phyloP scores from a whole-genome alignment of 768 basidiomycete species.

The Rhizopogon salebrosus region DNA sequence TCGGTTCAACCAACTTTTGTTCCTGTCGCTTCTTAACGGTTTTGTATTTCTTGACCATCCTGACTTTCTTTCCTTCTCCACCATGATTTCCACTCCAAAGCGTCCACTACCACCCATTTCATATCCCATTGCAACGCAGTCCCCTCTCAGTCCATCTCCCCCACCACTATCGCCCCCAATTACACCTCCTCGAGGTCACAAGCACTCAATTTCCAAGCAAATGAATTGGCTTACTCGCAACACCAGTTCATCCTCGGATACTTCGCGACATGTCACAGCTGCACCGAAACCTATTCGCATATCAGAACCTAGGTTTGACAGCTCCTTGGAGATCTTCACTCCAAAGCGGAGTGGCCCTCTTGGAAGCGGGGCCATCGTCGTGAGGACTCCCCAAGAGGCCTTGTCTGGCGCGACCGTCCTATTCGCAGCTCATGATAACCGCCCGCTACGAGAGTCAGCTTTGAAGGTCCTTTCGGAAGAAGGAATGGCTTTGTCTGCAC shows the following conservation, averaged over 20 bases:
- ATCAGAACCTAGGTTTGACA: conserved; percentile 37
- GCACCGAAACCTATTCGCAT: conserved; percentile 36
- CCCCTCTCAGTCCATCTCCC: conserved; percentile 17
- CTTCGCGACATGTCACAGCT: conserved; percentile 18
- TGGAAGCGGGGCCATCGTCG: conserved; percentile 70
- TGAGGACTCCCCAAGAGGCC: conserved; percentile 78
- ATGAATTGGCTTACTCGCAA: conserved; percentile 40
- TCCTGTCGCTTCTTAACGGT: conserved; percentile 17
- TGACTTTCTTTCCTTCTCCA: conserved; percentile 4
- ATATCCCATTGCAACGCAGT: conserved; percentile 17
- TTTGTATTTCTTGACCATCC: conserved; percentile 6
- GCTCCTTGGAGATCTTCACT: conserved; percentile 26
- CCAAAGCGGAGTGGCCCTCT: conserved; percentile 42
- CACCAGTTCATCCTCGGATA: conserved; percentile 26
- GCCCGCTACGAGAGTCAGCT: conserved; percentile 3
- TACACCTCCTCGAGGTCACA: conserved; percentile 25
- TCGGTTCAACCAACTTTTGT: neutral
- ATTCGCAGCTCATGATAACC: conserved; percentile 11
- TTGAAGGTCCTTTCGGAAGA: conserved; percentile 13
- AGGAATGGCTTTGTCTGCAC: conserved; percentile 21
- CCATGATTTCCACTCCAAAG: conserved; percentile 20
- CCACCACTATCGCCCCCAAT: conserved; percentile 23
- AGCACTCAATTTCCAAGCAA: conserved; percentile 34
- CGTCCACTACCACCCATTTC: conserved; percentile 14
- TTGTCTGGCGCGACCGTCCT: conserved; percentile 31